Percentiles rank a stretch among this genome's conserved stretches.
Conservation (phyloP, 108 stramenopile species). For the Pseudonitzschia multiseries region DNA sequence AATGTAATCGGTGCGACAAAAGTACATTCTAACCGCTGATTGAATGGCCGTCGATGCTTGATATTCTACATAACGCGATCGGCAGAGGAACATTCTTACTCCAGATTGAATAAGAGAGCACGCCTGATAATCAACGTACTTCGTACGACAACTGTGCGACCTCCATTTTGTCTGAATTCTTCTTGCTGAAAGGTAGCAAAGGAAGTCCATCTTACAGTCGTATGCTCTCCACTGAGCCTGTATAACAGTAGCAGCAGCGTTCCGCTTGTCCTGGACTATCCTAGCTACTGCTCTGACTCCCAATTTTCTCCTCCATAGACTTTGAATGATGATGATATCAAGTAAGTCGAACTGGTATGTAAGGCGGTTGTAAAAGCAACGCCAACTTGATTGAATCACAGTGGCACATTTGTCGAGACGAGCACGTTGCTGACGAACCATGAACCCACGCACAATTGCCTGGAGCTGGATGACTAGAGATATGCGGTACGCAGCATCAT, state of each 20-base stretch:
- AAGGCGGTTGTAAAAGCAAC: slow-evolving; percentile 42
- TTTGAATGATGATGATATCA: slow-evolving; percentile 63
- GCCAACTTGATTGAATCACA: slow-evolving; percentile 54
- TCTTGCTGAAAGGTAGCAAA: slow-evolving; percentile 27
- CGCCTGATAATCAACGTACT: slow-evolving; percentile 31
- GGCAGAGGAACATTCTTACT: slow-evolving; percentile 2
- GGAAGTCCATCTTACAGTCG: slow-evolving; percentile 12
- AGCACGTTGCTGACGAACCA: slow-evolving; percentile 27
- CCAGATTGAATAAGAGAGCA: slow-evolving; percentile 31
- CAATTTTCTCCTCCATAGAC: slow-evolving; percentile 39
- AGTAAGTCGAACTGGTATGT: slow-evolving; percentile 61
- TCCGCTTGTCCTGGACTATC: background rate
- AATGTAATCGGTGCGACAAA: background rate
- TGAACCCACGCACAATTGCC: slow-evolving; percentile 47
- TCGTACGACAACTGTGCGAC: slow-evolving; percentile 2
- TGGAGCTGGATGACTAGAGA: slow-evolving; percentile 50
- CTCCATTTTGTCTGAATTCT: slow-evolving; percentile 36
- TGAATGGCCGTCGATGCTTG: slow-evolving; percentile 4
- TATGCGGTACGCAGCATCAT: slow-evolving; percentile 44
- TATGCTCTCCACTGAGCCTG: slow-evolving; percentile 33
- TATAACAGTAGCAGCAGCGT: slow-evolving; percentile 41
- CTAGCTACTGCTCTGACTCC: slow-evolving; percentile 17
- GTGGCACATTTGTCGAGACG: slow-evolving; percentile 34
- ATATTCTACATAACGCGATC: slow-evolving; percentile 1
- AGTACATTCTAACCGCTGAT: background rate